Base-by-base conservation (phyloP, 78 protist species). In the Dictyostelium brefeldianum region DNA sequence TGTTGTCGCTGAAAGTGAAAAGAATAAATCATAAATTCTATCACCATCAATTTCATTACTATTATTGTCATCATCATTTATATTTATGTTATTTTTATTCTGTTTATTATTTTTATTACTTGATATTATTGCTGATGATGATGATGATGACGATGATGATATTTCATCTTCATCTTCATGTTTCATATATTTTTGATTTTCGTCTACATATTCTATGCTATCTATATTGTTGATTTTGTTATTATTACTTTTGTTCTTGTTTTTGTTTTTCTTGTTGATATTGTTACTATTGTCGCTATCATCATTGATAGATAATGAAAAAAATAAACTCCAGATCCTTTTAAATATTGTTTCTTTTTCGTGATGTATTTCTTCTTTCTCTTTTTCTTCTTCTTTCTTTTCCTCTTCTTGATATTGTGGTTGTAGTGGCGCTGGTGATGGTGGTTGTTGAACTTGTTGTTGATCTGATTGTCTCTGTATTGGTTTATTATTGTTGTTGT, bases 1-100 rank as follows among this genome's bases (percentile, higher is more conserved):
- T 36, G 43, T 36, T 36, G 20, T 70, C 11, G 70, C 70, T 62
- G 70, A 62, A 25, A 62, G 27, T 62, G 70, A 62, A 62, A 62
- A 62, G 78, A 70, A 41, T 41, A 70, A 27, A 70, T 41, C 50
- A 70, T 70, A 27, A 31, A 70, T 70, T 70, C 54, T 27, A 70
- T 41, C 36, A 12, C 18, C 50, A 29, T 27, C 46, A 41, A 29
- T 41, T 4, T 70, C 46, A 36, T 41, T 46, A 17, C 51, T 70
- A 5, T 41, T 46, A 27, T 27, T 12, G 0, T 70, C 51, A 36
- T 22, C 20, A 41, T 41, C 31, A 70, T 70, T 70, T 27, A 41
- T 70, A 41, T 22, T 70, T 17, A 12, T 27, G 51, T 41, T 70
- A 7, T 5, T 70, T 17, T 36, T 67, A 5, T 25, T 31, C 8